A percentile compares a stretch with the other conserved stretches of the same genome.
Evolutionary conservation across 2,329 filamentous ascomycete genomes (phyloP).

Genomic region (Xylogone sp.): DNA sequence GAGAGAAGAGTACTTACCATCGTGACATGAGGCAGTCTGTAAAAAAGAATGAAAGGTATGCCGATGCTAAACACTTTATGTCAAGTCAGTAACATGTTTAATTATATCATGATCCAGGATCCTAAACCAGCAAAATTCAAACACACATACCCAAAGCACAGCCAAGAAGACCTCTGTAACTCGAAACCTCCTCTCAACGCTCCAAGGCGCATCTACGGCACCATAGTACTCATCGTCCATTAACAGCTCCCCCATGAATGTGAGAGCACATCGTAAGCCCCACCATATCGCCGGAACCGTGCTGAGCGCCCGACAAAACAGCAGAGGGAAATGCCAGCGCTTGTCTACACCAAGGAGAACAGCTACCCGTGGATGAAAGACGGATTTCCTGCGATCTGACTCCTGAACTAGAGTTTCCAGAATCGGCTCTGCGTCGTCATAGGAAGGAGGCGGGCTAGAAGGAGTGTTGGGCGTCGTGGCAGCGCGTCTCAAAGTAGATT

Average conservation of each 20-base stretch:
- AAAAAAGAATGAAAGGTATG: slow-evolving; percentile 78
- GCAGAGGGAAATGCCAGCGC: slow-evolving; percentile 69
- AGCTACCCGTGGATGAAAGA: slow-evolving; percentile 73
- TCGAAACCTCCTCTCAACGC: slow-evolving; percentile 45
- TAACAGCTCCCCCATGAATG: slow-evolving; percentile 62
- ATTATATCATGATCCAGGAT: not conserved
- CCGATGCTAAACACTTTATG: slow-evolving; percentile 68
- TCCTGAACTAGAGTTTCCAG: slow-evolving; percentile 21
- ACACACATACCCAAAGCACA: slow-evolving; percentile 63
- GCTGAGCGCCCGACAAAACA: slow-evolving; percentile 68
- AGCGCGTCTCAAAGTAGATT: not conserved
- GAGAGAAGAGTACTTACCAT: slow-evolving; percentile 52
- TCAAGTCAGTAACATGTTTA: slow-evolving; percentile 13
- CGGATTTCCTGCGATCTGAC: slow-evolving; percentile 25
- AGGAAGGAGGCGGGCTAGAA: slow-evolving; percentile 5
- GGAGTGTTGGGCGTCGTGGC: not conserved
- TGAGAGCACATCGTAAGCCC: slow-evolving; percentile 65
- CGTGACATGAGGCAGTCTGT: slow-evolving; percentile 82
- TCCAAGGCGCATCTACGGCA: slow-evolving; percentile 33
- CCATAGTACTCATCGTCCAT: slow-evolving; percentile 38
- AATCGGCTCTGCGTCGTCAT: slow-evolving; percentile 12
- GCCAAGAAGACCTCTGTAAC: slow-evolving; percentile 69
- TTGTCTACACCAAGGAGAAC: slow-evolving; percentile 71
- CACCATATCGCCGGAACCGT: slow-evolving; percentile 68
- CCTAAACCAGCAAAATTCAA: slow-evolving; percentile 1